Percentiles rank a stretch among this genome's conserved stretches.
Conservation (phyloP, 2,329 filamentous ascomycete genomes). For the Kalaharituber pfeilii region DNA sequence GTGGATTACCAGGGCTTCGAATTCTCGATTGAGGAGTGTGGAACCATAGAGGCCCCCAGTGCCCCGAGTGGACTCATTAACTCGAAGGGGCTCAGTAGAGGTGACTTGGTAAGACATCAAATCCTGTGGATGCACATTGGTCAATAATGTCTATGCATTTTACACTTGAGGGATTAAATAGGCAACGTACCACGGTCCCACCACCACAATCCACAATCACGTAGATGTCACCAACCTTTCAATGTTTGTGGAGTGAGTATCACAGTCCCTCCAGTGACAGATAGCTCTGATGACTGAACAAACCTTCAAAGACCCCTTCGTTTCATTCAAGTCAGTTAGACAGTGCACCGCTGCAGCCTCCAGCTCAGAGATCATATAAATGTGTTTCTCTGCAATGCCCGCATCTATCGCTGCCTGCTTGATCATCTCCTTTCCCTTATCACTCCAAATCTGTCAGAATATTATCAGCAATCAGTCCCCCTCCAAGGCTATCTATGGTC, state of each 20-base stretch:
- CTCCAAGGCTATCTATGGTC: slow-evolving; percentile 2
- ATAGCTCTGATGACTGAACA: background rate
- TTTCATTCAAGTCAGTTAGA: background rate
- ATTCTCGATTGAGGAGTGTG: slow-evolving; percentile 56
- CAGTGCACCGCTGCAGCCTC: slow-evolving; percentile 18
- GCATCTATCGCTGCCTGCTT: slow-evolving; percentile 59
- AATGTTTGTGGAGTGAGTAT: slow-evolving; percentile 9
- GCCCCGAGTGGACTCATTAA: slow-evolving; percentile 66
- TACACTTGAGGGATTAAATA: background rate
- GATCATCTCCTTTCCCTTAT: slow-evolving; percentile 66
- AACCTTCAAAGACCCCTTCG: background rate
- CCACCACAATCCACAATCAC: slow-evolving; percentile 32
- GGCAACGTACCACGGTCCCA: background rate
- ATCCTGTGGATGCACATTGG: slow-evolving; percentile 8
- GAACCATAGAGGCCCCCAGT: slow-evolving; percentile 40
- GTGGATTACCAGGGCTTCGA: slow-evolving; percentile 33
- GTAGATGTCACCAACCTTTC: slow-evolving; percentile 27
- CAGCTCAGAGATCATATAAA: slow-evolving; percentile 20
- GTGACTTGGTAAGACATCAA: slow-evolving; percentile 67
- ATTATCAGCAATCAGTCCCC: background rate
- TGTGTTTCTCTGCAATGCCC: slow-evolving; percentile 45
- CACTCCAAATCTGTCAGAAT: slow-evolving; percentile 47
- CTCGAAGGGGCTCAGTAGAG: slow-evolving; percentile 50
- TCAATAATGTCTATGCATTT: background rate
- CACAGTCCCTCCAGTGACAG: background rate